phyloP scores from a whole-genome alignment of 345 rosid genomes.

The Bruguiera gymnorhiza region DNA sequence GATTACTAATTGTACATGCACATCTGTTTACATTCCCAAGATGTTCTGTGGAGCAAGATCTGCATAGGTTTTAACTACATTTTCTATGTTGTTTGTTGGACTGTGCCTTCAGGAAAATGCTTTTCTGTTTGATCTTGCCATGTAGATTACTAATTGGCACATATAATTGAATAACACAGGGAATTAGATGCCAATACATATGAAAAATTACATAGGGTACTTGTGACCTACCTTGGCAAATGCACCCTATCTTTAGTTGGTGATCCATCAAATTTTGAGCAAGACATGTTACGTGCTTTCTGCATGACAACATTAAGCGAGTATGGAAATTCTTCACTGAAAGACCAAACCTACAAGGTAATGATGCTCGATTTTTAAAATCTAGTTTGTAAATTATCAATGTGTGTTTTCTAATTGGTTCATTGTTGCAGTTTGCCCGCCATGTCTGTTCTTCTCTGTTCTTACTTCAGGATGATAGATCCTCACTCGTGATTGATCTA shows the following conservation, averaged over 20 bases:
- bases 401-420: slow-evolving; percentile 17
- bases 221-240: slow-evolving; percentile 48
- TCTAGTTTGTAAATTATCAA: not conserved
- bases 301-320: slow-evolving; percentile 39
- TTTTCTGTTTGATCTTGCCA: slow-evolving; percentile 13
- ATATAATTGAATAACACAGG: slow-evolving; percentile 32
- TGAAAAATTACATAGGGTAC: slow-evolving; percentile 56
- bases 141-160: not conserved
- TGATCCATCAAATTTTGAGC: slow-evolving; percentile 44
- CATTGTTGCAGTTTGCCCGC: slow-evolving; percentile 55
- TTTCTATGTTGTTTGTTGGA: no score
- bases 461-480: slow-evolving; percentile 32
- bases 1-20: not conserved
- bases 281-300: slow-evolving; percentile 43
- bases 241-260: slow-evolving; percentile 50
- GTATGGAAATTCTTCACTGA: slow-evolving; percentile 48
- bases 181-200: slow-evolving; percentile 51
- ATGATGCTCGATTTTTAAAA: slow-evolving; percentile 2
- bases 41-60: no score
- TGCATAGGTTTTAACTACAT: no score
- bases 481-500: slow-evolving; percentile 36
- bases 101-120: not conserved
- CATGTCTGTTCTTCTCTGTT: slow-evolving; percentile 57
- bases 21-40: no score
- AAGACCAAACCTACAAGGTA: slow-evolving; percentile 71